Base-by-base conservation (phyloP, 1,284 basidiomycete genomes). In the Cutaneotrichosporon sp. region DNA sequence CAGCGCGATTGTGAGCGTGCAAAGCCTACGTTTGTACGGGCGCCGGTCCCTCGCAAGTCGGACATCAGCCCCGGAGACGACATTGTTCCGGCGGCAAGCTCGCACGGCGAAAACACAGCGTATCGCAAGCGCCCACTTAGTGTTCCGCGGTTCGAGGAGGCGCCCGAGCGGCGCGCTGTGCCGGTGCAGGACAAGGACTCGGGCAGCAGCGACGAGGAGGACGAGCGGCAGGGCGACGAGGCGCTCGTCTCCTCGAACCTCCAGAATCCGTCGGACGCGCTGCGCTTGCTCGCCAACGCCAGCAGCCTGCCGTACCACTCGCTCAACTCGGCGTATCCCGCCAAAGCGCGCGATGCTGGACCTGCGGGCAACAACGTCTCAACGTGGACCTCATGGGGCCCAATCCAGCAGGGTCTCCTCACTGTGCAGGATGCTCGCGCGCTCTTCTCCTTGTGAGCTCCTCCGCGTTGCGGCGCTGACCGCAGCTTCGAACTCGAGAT, bases 201-300 rank as follows among this genome's bases (percentile, higher is more conserved):
- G 18, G 31, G 33, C 6, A 20, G 31, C n/a, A 56, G 49, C 34
- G 60, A 62, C 34, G 56, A 54, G n/a, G 60, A 58, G 3, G 53
- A 54, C 9, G 38, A 46, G 22, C 9, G 13, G 16, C 49, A 50
- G 4, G 51, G 49, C 2, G 62, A 46, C 31, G 36, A 61, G 34
- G 36, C 59, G 8, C 63, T 64, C 10, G 59, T 60, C 36, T 49
- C 45, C 18, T 51, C 55, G 16, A 58, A 52, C 20, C 63, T 64
- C 25, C 56, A 64, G 53, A 60, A 64, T 22, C 63, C 63, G 9
- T 43, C 45, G 25, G 63, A 64, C 16, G 63, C 63, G 33, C 56
- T 64, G 25, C 47, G 47, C 24, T 56, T 64, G 14, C 59, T 64
- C 8, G 63, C 59, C 16, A 58, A 38, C 16, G 63, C 63, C 6